phyloP scores from a whole-genome alignment of 2,329 filamentous ascomycete species.

The Leptoxyphium fumago region DNA sequence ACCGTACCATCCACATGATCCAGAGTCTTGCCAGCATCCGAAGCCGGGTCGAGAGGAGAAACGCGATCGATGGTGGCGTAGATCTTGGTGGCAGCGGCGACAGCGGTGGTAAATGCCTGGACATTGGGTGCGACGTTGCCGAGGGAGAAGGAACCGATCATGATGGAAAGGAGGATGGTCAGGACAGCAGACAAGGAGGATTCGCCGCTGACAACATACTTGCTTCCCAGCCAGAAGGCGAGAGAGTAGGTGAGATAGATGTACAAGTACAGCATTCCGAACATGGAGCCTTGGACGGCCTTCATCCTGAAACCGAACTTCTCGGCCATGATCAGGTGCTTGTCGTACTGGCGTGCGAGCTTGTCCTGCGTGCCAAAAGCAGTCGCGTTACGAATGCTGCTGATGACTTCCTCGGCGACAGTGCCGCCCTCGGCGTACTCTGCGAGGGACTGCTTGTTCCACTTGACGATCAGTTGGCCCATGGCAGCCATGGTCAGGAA shows the following conservation, averaged over 20 bases:
- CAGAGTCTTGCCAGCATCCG: conserved; percentile 55
- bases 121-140: conserved; percentile 76
- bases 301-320: conserved; percentile 65
- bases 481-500: conserved; percentile 61
- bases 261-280: conserved; percentile 69
- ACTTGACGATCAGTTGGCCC: conserved; percentile 63
- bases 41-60: conserved; percentile 69
- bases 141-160: conserved; percentile 85
- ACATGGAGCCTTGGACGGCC: conserved; percentile 57
- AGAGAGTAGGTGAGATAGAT: conserved; percentile 79
- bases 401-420: conserved; percentile 85
- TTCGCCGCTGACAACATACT: conserved; percentile 53
- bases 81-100: conserved; percentile 81
- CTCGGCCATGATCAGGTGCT: conserved; percentile 57
- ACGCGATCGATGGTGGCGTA: conserved; percentile 81
- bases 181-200: conserved; percentile 57
- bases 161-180: conserved; percentile 76
- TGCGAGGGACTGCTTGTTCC: conserved; percentile 60
- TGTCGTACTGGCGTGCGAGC: conserved; percentile 73
- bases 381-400: conserved; percentile 79
- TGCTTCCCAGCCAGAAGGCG: conserved; percentile 76
- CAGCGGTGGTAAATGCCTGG: conserved; percentile 70
- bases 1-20: conserved; percentile 63
- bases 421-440: conserved; percentile 76
- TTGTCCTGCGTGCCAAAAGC: conserved; percentile 91